A percentile compares a stretch with the other conserved stretches of the same genome.
Conservation (phyloP, 495 filamentous ascomycete genomes). For the Penicillium maclennaniae region DNA sequence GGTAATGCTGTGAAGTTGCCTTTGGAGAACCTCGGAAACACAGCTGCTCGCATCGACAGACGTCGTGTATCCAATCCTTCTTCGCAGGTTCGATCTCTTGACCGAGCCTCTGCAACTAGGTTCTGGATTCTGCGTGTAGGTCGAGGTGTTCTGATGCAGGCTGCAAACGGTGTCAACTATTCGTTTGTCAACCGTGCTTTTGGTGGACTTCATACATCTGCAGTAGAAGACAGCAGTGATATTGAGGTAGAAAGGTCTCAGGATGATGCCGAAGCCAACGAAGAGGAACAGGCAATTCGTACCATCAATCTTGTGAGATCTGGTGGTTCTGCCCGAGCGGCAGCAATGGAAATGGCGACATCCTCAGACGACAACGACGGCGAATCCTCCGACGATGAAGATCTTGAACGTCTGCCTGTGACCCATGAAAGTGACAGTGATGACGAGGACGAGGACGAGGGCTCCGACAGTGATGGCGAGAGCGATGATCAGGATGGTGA, state of each 20-base stretch:
- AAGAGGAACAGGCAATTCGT: slow-evolving; percentile 38
- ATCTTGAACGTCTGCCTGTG: slow-evolving; percentile 12
- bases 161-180: slow-evolving; percentile 55
- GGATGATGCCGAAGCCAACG: slow-evolving; percentile 41
- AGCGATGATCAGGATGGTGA: slow-evolving; percentile 32
- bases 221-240: slow-evolving; percentile 34
- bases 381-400: neutral
- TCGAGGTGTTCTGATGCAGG: slow-evolving; percentile 58
- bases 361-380: slow-evolving; percentile 16
- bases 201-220: slow-evolving; percentile 47
- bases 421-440: slow-evolving; percentile 27
- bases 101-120: slow-evolving; percentile 38
- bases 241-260: slow-evolving; percentile 38
- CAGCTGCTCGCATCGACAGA: slow-evolving; percentile 31
- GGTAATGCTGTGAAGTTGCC: slow-evolving; percentile 48
- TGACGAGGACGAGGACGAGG: slow-evolving; percentile 13
- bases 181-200: slow-evolving; percentile 60
- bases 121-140: slow-evolving; percentile 64
- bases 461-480: slow-evolving; percentile 12
- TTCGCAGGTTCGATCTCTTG: slow-evolving; percentile 26
- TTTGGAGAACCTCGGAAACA: slow-evolving; percentile 41
- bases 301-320: slow-evolving; percentile 25
- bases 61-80: slow-evolving; percentile 21
- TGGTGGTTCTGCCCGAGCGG: neutral
- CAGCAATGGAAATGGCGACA: neutral